A percentile compares a stretch with the other conserved stretches of the same genome.
Evolutionary conservation across 345 rosid genomes (phyloP).

Genomic region (Dimocarpus longan): DNA sequence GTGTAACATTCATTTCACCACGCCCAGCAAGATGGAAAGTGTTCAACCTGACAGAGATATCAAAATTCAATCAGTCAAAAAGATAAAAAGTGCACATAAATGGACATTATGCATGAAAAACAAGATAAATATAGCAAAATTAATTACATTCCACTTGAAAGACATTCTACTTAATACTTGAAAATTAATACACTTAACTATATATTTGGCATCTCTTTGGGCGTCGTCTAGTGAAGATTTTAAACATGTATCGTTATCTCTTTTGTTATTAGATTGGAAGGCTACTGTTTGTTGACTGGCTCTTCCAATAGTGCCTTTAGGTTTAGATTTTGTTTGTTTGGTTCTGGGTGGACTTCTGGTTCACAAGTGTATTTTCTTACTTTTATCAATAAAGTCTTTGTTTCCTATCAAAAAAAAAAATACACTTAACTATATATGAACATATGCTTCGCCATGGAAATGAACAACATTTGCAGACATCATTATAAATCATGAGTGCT

Average conservation of each 20-base stretch:
- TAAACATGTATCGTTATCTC: too few species aligned
- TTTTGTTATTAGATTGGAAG: too few species aligned
- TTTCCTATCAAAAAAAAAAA: too few species aligned
- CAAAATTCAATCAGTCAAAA: not conserved
- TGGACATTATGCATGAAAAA: not conserved
- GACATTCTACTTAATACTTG: not conserved
- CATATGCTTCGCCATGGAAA: not conserved
- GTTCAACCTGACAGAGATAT: conserved; percentile 61
- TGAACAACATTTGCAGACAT: not conserved
- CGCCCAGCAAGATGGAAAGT: conserved; percentile 99
- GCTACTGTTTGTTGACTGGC: too few species aligned
- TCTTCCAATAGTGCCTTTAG: too few species aligned
- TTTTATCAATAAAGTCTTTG: too few species aligned
- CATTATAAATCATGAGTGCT: not conserved
- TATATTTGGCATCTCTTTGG: too few species aligned
- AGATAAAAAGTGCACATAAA: conserved; percentile 9
- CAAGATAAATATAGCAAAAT: not conserved
- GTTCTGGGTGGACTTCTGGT: too few species aligned
- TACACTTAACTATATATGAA: not conserved
- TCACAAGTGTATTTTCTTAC: too few species aligned
- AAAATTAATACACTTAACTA: not conserved
- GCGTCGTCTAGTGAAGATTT: too few species aligned
- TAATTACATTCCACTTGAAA: not conserved
- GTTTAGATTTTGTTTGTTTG: too few species aligned
- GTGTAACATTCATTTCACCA: conserved; percentile 99